Conservation (phyloP, 495 filamentous ascomycete genomes). For the Tetracladium marchalianum region DNA sequence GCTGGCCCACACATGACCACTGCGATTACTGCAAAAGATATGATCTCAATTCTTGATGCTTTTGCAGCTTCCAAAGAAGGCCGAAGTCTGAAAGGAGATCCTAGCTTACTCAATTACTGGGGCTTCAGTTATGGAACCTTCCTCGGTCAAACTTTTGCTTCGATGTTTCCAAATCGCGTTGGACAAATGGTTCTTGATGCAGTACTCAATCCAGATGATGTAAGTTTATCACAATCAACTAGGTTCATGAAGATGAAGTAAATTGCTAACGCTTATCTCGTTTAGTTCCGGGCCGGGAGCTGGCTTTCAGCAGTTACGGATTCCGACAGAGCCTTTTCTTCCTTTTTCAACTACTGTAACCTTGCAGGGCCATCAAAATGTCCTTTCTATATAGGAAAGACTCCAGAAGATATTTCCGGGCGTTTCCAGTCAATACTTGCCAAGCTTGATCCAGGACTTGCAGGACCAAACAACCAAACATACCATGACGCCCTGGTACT, state of each 20-base stretch:
- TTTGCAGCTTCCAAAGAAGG: constrained; percentile 17
- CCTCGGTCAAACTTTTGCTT: constrained; percentile 45
- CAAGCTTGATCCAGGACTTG: not conserved
- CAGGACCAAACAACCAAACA: not conserved
- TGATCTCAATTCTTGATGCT: constrained; percentile 36
- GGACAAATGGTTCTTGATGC: constrained; percentile 38
- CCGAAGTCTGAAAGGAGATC: not conserved
- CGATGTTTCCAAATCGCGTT: constrained; percentile 33
- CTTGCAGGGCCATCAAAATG: constrained; percentile 37
- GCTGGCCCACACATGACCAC: constrained; percentile 15
- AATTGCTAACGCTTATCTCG: not conserved
- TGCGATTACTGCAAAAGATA: constrained; percentile 29
- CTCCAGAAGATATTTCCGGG: not conserved
- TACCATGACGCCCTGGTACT: not conserved
- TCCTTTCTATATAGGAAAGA: constrained; percentile 2
- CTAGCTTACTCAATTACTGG: constrained; percentile 41
- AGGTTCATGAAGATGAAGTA: too few species aligned
- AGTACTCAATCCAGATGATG: constrained; percentile 36
- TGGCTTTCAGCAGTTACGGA: too few species aligned
- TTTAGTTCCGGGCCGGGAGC: not conserved
- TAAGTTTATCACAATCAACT: too few species aligned
- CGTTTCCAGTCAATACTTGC: not conserved
- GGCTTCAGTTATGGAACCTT: constrained; percentile 61
- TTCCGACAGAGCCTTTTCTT: constrained; percentile 4
- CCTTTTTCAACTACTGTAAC: constrained; percentile 45